Evolutionary conservation across 1,139 yeast genomes (phyloP), one percentile per base, ranked within the genome.

Genomic region (Blastobotrys aristatus): DNA sequence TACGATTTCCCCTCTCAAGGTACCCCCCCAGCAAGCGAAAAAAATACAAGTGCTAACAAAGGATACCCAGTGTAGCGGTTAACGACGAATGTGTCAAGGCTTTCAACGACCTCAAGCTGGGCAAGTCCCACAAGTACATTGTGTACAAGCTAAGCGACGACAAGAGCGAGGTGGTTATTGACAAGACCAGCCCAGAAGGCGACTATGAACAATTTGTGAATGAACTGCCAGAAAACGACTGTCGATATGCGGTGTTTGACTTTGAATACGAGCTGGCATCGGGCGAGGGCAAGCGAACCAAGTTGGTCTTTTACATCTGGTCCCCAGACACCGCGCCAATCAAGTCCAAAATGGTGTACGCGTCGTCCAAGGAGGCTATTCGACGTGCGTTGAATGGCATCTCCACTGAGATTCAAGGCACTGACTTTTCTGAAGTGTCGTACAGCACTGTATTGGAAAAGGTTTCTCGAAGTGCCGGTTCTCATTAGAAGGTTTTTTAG

Each of bases 361-460:
- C 99, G 44, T 82, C 97, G 10, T 90, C 97, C 54, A 90, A 89
- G 75, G 98, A 92, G 63, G 95, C 97, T 47, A 80, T 92, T 66
- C 92, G 97, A 78, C 88, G 96, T 73, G 92, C 98, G 43, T 79
- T 92, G 66, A 90, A 86, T 68, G 99, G 99, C 70, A 81, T 94
- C 59, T 76, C 96, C 50, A 71, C 95, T 59, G 98, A 92, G 65
- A 76, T 92, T 63, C 98, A 94, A 77, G 98, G 97, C 66, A 92
- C 98, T 51, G 98, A 94, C 70, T 90, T 83, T 71, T 83, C 95
- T 54, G 99, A 92, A 75, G 97, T 92, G 59, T 85, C 95, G 55
- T 88, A 84, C 70, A 97, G 90, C 65, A 76, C 90, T 57, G 95
- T 92, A 51, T 79, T 89, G 70, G 97, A 88, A 65, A 86, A 75